Evolutionary conservation across 164 flowering plant species (phyloP), one percentile per base, ranked within the genome.

Genomic region (Dillenia turbinata): DNA sequence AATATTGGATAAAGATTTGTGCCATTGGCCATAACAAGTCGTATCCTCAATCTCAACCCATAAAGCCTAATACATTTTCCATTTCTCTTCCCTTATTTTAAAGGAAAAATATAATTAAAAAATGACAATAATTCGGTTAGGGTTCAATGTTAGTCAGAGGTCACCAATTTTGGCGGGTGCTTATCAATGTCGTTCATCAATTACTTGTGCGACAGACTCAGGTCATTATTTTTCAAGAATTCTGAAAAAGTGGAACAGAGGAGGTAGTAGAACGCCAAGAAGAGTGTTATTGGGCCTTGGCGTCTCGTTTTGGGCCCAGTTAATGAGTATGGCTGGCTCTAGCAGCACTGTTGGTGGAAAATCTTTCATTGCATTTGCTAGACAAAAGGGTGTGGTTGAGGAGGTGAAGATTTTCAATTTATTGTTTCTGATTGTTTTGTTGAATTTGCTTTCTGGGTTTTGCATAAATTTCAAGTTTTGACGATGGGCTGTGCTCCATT

Each of bases 341-440:
- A 45, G 57, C 40, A 77, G 76, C 47, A 52, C 66, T 16, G 47
- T 57, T 46, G 78, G 76, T 12, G 75, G 73, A 47, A 81, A 76
- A 40, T 79, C 82, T 43, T 81, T 84, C 70, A 8, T 81, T 9
- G 93, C 95, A 13, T 85, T 83, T 65, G 94, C 97, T 1, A 79
- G 85, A 57, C 74, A 61, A 44, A 77, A 68, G 66, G 60, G 81
- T 56, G 70, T 19, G 33, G 68, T 87, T 59, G 91, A 86, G 40
- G 65, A 85, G 93, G 97, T 90, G 0, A 33, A 33, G 40, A 33
- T 33, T 33, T 33, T 33, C 40, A 5, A 5, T 33, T 33, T 5
- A 33, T 33, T 33, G 40, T 33, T 33, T 33, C 40, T 33, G 40
- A 33, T 33, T 33, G 40, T 33, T 33, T 33, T 33, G 40, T 4